phyloP scores from a whole-genome alignment of 129 eudicot species.

The Logfia minima region DNA sequence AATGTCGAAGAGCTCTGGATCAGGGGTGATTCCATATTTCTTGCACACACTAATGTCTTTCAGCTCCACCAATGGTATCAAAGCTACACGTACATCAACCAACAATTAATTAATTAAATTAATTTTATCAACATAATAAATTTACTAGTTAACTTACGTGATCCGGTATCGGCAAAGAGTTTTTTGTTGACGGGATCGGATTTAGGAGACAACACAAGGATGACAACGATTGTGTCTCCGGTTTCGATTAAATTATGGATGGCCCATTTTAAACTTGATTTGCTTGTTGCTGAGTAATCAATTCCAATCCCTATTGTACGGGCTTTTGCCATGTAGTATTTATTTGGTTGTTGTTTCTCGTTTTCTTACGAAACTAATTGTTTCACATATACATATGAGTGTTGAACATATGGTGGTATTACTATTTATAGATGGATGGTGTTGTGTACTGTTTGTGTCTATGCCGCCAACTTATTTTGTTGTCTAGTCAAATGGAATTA shows the following conservation, averaged over 20 bases:
- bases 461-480: background rate
- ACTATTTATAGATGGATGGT: background rate
- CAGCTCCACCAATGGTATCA: constrained; percentile 70
- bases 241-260: constrained; percentile 50
- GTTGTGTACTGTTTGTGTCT: too few species aligned
- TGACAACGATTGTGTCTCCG: constrained; percentile 49
- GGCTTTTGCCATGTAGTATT: constrained; percentile 41
- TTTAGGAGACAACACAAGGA: constrained; percentile 67
- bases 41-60: constrained; percentile 54
- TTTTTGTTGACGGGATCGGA: constrained; percentile 63
- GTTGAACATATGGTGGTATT: background rate
- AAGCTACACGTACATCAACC: constrained; percentile 41
- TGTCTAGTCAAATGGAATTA: background rate
- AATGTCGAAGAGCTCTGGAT: constrained; percentile 62
- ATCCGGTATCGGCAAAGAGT: constrained; percentile 74
- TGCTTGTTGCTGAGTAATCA: constrained; percentile 82
- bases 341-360: too few species aligned
- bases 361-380: too few species aligned
- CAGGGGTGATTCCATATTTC: constrained; percentile 67
- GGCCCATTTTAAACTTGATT: constrained; percentile 64
- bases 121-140: too few species aligned
- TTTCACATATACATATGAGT: too few species aligned
- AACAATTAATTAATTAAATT: background rate
- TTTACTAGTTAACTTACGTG: constrained; percentile 43
- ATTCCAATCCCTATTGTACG: constrained; percentile 67